Base-by-base conservation (phyloP, 768 basidiomycete species). In the Psilocybe azurescens region DNA sequence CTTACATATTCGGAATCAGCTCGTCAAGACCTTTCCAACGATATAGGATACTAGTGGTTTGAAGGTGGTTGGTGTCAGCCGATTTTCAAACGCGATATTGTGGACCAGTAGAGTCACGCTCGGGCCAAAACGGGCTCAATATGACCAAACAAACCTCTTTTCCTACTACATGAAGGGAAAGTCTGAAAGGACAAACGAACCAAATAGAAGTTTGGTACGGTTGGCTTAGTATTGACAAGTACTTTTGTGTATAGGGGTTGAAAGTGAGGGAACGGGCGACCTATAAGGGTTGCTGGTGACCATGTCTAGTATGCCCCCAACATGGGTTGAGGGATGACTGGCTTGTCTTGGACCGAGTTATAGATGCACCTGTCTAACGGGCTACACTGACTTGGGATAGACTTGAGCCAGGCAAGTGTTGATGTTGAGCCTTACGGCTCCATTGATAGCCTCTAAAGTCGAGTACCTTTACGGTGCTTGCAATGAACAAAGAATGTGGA, bases 291-390 rank as follows among this genome's bases (percentile, higher is more conserved):
- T 28, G 29, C 29, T 52, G 32, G 32, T 46, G 29, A 47, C 28
- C 59, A 39, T 56, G 68, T 69, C 64, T 59, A 69, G 68, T 69
- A 69, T 30, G 68, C 60, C 64, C 54, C 66, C 60, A 46, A 55
- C 52, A 16, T 62, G 58, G 51, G 57, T 51, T 59, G 61, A 38
- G 71, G 73, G 70, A 73, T 59, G 73, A 66, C 75, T 73, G 71
- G 73, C 72, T 73, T 62, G 58, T 68, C 68, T 65, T 74, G 68
- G 72, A 74, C 73, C 72, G 69, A 75, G 71, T 70, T 63, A 74
- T 74, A 61, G 75, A 76, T 74, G 65, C 51, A 57, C 68, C 73
- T 74, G 73, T 71, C 72, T 69, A 64, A 61, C 73, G 71, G 73
- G 62, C 28, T 68, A 67, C 52, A 74, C 73, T 75, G 65, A 68